These are phyloP conservation scores for Yarrowia galli DNA, from an alignment of 1,139 yeast species.

Conservation along the genomic window DNA sequence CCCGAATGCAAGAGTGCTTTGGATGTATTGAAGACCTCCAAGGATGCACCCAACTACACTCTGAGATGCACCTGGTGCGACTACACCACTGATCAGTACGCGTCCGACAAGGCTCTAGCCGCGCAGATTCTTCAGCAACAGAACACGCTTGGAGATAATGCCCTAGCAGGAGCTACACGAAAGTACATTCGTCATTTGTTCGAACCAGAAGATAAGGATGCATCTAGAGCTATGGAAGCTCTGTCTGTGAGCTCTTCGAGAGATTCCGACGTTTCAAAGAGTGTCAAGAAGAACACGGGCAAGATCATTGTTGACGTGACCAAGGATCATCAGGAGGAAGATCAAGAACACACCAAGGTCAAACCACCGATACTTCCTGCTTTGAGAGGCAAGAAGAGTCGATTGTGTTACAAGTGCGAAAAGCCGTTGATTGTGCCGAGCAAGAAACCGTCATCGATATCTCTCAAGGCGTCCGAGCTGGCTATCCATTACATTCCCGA, in stretches of 20 bases:
- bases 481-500: slow-evolving; percentile 20
- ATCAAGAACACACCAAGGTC: too few species aligned
- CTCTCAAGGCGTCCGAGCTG: slow-evolving; percentile 14
- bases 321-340: not conserved
- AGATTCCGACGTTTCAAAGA: slow-evolving; percentile 9
- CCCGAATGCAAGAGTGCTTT: slow-evolving; percentile 40
- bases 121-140: slow-evolving; percentile 25
- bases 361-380: slow-evolving; percentile 6
- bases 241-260: not conserved
- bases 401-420: slow-evolving; percentile 20
- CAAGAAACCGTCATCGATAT: slow-evolving; percentile 16
- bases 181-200: slow-evolving; percentile 32
- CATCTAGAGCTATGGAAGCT: slow-evolving; percentile 5
- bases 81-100: slow-evolving; percentile 12
- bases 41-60: slow-evolving; percentile 3
- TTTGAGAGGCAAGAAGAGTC: slow-evolving; percentile 20
- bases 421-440: slow-evolving; percentile 13
- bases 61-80: slow-evolving; percentile 31
- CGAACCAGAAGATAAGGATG: slow-evolving; percentile 19
- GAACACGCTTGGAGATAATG: not conserved
- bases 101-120: slow-evolving; percentile 12
- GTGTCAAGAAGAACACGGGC: not conserved
- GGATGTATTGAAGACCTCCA: slow-evolving; percentile 25
- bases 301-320: slow-evolving; percentile 12
- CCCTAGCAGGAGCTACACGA: slow-evolving; percentile 14